Evolutionary conservation across 805 yeast genomes (phyloP).

Genomic region (Saturnispora halmiae): DNA sequence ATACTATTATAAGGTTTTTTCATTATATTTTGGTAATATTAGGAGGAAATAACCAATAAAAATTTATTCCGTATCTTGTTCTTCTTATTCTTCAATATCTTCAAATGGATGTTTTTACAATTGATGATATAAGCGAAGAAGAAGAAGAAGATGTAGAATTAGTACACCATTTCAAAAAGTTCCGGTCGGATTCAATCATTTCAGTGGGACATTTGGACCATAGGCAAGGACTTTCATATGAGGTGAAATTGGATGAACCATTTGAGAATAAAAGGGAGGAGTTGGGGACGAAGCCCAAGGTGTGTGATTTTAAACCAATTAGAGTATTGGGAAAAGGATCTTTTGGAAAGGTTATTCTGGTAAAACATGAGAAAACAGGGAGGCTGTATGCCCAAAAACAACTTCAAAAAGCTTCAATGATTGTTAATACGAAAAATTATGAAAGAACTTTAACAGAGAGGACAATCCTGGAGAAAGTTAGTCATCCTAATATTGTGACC

Average conservation of each 20-base stretch:
- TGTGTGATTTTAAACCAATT: slow-evolving; percentile 61
- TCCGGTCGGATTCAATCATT: slow-evolving; percentile 25
- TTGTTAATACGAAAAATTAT: slow-evolving; percentile 46
- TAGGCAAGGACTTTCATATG: slow-evolving; percentile 40
- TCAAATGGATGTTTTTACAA: slow-evolving; percentile 2
- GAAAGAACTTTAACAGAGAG: slow-evolving; percentile 78
- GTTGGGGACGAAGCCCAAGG: slow-evolving; percentile 16
- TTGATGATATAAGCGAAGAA: slow-evolving; percentile 3
- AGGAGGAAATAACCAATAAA: no score
- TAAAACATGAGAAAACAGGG: slow-evolving; percentile 53
- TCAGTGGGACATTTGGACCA: slow-evolving; percentile 26
- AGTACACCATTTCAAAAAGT: slow-evolving; percentile 21
- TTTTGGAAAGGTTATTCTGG: slow-evolving; percentile 77
- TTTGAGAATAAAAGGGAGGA: slow-evolving; percentile 19
- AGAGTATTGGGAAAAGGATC: slow-evolving; percentile 83
- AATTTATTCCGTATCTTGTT: no score
- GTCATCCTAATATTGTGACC: slow-evolving; percentile 76
- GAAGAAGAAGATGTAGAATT: slow-evolving; percentile 5
- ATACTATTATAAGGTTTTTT: slow-evolving; percentile 1
- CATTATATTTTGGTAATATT: slow-evolving; percentile 1
- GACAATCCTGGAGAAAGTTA: slow-evolving; percentile 58
- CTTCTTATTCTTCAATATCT: not conserved
- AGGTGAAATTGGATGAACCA: slow-evolving; percentile 37
- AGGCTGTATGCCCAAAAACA: slow-evolving; percentile 81
- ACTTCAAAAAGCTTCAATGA: slow-evolving; percentile 68